These are phyloP conservation scores for Neonectria ditissima DNA, from an alignment of 2,329 filamentous ascomycete genomes.

Conservation along the genomic window DNA sequence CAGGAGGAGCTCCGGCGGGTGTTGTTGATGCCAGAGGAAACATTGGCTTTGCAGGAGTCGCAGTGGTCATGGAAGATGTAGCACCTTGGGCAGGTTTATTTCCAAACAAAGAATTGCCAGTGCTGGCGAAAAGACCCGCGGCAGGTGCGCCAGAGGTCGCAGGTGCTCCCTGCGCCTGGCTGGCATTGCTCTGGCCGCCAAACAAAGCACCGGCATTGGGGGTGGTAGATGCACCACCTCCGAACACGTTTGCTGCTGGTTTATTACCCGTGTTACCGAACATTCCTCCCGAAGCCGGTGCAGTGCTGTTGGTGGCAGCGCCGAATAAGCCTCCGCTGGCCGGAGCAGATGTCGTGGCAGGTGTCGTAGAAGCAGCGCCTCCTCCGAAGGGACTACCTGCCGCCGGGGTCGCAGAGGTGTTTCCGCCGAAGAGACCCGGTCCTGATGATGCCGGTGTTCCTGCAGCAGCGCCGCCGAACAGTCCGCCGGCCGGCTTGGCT, in stretches of 20 bases:
- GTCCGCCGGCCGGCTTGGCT: conserved; percentile 45
- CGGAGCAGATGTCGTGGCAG: conserved; percentile 38
- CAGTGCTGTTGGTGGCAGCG: conserved; percentile 44
- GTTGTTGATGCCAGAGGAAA: conserved; percentile 65
- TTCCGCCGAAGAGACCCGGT: conserved; percentile 41
- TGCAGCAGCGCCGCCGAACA: conserved; percentile 44
- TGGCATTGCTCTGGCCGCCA: conserved; percentile 43
- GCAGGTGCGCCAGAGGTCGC: conserved; percentile 44
- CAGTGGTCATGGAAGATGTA: conserved; percentile 46
- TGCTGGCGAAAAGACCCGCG: conserved; percentile 47
- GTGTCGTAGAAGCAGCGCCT: conserved; percentile 43
- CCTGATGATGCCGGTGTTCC: conserved; percentile 36
- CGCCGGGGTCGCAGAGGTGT: conserved; percentile 39
- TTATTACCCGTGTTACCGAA: conserved; percentile 41
- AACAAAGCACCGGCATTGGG: conserved; percentile 41
- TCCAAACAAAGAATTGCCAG: conserved; percentile 40
- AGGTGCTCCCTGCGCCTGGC: conserved; percentile 37
- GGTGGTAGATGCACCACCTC: conserved; percentile 42
- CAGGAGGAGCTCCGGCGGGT: conserved; percentile 66
- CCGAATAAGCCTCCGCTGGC: conserved; percentile 48
- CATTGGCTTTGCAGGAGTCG: conserved; percentile 59
- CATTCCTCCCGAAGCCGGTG: conserved; percentile 39
- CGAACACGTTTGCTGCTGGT: conserved; percentile 44
- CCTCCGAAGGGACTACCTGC: conserved; percentile 44
- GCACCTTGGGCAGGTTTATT: conserved; percentile 35